Evolutionary conservation across 2,329 filamentous ascomycete genomes (phyloP).

Genomic region (Helminthosporium solani): DNA sequence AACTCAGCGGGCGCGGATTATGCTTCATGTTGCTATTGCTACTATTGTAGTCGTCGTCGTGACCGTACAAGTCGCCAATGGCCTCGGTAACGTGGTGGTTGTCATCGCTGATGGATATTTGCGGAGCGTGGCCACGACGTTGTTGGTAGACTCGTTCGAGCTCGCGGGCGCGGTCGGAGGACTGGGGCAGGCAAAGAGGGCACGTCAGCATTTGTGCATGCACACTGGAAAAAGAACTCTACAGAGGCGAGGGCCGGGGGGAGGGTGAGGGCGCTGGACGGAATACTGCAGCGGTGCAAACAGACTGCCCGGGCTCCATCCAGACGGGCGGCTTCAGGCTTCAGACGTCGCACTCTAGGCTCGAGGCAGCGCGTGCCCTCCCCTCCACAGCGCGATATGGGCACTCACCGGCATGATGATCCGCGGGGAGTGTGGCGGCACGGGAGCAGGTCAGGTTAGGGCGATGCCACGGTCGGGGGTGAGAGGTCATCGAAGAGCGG

Average conservation of each 20-base stretch:
- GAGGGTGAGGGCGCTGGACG: no score
- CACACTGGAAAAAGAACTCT: neutral
- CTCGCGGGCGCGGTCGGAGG: slow-evolving; percentile 46
- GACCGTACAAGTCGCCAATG: slow-evolving; percentile 87
- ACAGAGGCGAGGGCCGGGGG: neutral
- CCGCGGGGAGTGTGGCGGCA: slow-evolving; percentile 3
- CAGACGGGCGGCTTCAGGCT: no score
- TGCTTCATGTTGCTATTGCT: slow-evolving; percentile 48
- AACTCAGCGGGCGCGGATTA: slow-evolving; percentile 71
- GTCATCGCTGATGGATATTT: slow-evolving; percentile 77
- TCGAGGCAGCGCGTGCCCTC: neutral
- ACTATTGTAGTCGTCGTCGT: slow-evolving; percentile 68
- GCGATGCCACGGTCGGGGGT: slow-evolving; percentile 6
- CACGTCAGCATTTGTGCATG: slow-evolving; percentile 32
- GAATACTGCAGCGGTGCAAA: no score
- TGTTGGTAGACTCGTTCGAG: slow-evolving; percentile 52
- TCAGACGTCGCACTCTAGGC: no score
- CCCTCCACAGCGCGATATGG: neutral
- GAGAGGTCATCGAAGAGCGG: slow-evolving; percentile 11
- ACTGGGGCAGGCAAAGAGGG: slow-evolving; percentile 27
- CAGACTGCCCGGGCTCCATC: no score
- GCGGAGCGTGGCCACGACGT: slow-evolving; percentile 59
- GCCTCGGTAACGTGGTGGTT: slow-evolving; percentile 93
- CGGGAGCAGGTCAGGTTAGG: slow-evolving; percentile 4
- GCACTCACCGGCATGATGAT: slow-evolving; percentile 13